Conservation (phyloP, 176 grass and related monocot species). For the Puya raimondii region DNA sequence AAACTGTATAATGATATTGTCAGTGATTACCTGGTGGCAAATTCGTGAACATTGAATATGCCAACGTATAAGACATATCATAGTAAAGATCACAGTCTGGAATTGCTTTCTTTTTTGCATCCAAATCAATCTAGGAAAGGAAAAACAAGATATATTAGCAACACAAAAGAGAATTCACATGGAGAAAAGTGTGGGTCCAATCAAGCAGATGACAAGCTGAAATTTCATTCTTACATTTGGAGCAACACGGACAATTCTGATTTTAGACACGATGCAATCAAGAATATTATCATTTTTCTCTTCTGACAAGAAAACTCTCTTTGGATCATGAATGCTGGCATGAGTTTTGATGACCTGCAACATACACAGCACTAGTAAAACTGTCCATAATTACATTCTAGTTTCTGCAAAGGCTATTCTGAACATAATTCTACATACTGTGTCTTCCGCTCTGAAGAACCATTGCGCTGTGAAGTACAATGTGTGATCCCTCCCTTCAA, state of each 20-base stretch:
- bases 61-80: conserved; percentile 69
- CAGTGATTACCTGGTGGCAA: conserved; percentile 41
- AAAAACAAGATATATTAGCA: background rate
- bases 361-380: conserved; percentile 13
- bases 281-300: conserved; percentile 80
- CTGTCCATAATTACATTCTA: background rate
- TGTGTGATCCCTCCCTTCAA: conserved; percentile 32
- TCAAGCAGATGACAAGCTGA: background rate
- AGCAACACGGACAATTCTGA: conserved; percentile 45
- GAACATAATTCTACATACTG: conserved; percentile 20
- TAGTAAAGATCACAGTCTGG: conserved; percentile 55
- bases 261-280: conserved; percentile 54
- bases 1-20: background rate
- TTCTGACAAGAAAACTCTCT: conserved; percentile 71
- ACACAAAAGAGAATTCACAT: background rate
- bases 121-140: conserved; percentile 37
- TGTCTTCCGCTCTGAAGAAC: conserved; percentile 76
- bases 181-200: background rate
- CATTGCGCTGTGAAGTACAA: conserved; percentile 66
- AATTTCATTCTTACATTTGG: conserved; percentile 54
- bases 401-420: background rate
- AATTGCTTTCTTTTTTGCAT: conserved; percentile 29
- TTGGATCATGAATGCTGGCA: conserved; percentile 34
- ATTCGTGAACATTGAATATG: conserved; percentile 74
- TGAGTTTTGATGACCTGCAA: conserved; percentile 23